Percentiles rank a stretch among this genome's conserved stretches.
Evolutionary conservation across 2,329 filamentous ascomycete species (phyloP).

Genomic region (Cryphonectria nitschkei): DNA sequence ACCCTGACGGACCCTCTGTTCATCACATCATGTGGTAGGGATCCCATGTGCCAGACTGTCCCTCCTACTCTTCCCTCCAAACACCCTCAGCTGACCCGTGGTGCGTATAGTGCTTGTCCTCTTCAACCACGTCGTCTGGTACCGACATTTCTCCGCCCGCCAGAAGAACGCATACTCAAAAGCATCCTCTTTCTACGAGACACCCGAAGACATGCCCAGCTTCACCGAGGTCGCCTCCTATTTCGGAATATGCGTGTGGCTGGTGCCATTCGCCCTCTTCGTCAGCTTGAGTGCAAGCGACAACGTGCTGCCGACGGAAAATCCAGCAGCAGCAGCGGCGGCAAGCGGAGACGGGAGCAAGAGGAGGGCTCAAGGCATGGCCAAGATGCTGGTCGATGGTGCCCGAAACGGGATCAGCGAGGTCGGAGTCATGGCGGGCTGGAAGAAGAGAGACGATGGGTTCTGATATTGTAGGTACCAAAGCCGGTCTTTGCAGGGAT

Average conservation of each 20-base stretch:
- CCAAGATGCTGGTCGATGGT: conserved; percentile 66
- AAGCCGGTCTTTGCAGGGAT: neutral
- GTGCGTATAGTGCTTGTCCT: conserved; percentile 70
- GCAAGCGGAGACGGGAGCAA: conserved; percentile 50
- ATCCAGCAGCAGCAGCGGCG: conserved; percentile 50
- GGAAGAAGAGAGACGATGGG: conserved; percentile 45
- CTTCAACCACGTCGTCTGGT: conserved; percentile 93
- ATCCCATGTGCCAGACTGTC: neutral
- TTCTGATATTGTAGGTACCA: conserved; percentile 34
- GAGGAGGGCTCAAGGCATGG: conserved; percentile 63
- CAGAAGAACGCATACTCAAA: conserved; percentile 61
- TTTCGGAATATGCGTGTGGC: conserved; percentile 95
- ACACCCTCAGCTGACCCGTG: conserved; percentile 6
- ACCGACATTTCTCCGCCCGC: conserved; percentile 80
- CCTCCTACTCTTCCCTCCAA: neutral
- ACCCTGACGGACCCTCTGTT: conserved; percentile 88
- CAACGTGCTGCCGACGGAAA: conserved; percentile 92
- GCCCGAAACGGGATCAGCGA: conserved; percentile 57
- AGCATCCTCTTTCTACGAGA: conserved; percentile 64
- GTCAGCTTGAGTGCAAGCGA: conserved; percentile 93
- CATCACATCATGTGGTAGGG: conserved; percentile 76
- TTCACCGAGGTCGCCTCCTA: conserved; percentile 96
- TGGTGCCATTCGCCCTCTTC: conserved; percentile 93
- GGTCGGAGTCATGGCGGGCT: conserved; percentile 44
- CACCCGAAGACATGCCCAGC: conserved; percentile 66